Evolutionary conservation across 352 stramenopile species (phyloP).

Genomic region (Phytophthora crassamura): DNA sequence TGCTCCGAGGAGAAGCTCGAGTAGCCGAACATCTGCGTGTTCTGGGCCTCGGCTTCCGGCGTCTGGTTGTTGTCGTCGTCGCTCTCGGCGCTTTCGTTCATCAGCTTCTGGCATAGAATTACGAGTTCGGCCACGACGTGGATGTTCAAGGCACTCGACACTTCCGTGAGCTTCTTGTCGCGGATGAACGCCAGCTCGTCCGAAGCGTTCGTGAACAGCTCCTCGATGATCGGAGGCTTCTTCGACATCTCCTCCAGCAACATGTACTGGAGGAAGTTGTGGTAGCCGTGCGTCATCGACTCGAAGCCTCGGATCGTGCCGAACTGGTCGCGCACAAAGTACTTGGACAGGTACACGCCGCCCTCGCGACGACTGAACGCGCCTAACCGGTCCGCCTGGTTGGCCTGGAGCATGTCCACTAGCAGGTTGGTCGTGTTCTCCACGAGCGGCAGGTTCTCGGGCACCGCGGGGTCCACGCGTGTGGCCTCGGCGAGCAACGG

Average conservation of each 20-base stretch:
- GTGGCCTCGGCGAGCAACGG: slow-evolving; percentile 65
- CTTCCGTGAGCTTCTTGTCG: slow-evolving; percentile 51
- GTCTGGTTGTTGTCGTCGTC: slow-evolving; percentile 49
- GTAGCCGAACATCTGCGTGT: slow-evolving; percentile 55
- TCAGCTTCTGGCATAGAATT: slow-evolving; percentile 66
- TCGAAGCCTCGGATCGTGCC: slow-evolving; percentile 89
- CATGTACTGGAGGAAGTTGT: slow-evolving; percentile 92
- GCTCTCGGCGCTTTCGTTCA: slow-evolving; percentile 46
- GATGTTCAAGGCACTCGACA: slow-evolving; percentile 73
- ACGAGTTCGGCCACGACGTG: slow-evolving; percentile 79
- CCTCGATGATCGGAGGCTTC: slow-evolving; percentile 64
- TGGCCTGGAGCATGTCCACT: slow-evolving; percentile 89
- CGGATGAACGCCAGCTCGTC: slow-evolving; percentile 68
- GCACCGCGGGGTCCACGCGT: slow-evolving; percentile 39
- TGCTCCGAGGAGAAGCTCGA: slow-evolving; percentile 63
- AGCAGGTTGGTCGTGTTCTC: slow-evolving; percentile 84
- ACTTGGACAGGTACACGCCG: slow-evolving; percentile 87
- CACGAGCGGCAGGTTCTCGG: slow-evolving; percentile 59
- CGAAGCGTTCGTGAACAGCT: slow-evolving; percentile 71
- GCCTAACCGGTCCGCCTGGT: slow-evolving; percentile 84
- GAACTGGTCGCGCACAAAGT: slow-evolving; percentile 91
- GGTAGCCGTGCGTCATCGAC: slow-evolving; percentile 89
- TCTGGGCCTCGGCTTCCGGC: slow-evolving; percentile 35
- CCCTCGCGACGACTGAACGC: slow-evolving; percentile 84
- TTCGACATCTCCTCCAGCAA: slow-evolving; percentile 87